Percentiles rank a stretch among this genome's conserved stretches.
phyloP scores from a whole-genome alignment of 176 grass and related monocot species.

The Aegilops longissima region DNA sequence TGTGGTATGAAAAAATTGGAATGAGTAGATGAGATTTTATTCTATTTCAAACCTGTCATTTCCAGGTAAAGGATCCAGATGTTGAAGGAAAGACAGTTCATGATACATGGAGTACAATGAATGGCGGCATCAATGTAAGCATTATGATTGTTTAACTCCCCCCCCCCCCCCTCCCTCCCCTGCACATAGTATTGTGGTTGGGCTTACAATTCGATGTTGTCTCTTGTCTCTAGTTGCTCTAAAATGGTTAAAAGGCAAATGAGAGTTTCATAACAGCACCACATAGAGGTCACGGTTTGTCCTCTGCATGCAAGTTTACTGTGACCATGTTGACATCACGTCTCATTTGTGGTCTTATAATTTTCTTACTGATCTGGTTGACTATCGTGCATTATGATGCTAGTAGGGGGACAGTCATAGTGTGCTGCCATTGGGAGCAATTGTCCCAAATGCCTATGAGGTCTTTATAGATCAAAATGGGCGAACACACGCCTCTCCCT shows the following conservation, averaged over 20 bases:
- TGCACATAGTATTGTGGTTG: slow-evolving; percentile 3
- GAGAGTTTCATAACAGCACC: neutral
- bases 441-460: neutral
- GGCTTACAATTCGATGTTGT: neutral
- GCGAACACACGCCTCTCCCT: neutral
- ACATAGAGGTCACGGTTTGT: neutral
- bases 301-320: neutral
- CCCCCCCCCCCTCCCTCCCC: neutral
- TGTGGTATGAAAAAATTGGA: neutral
- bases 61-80: slow-evolving; percentile 90
- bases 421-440: neutral
- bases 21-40: neutral
- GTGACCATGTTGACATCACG: neutral
- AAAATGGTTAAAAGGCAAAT: neutral
- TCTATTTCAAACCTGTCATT: slow-evolving; percentile 22
- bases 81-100: slow-evolving; percentile 62
- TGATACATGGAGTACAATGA: slow-evolving; percentile 69
- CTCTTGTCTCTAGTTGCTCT: neutral
- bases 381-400: neutral
- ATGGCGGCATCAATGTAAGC: slow-evolving; percentile 68
- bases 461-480: neutral
- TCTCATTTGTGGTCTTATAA: neutral
- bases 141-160: neutral
- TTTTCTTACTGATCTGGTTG: neutral
- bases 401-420: slow-evolving; percentile 1